Evolutionary conservation across 331 rosid genomes (phyloP).

Genomic region (Pyrus hybrid): DNA sequence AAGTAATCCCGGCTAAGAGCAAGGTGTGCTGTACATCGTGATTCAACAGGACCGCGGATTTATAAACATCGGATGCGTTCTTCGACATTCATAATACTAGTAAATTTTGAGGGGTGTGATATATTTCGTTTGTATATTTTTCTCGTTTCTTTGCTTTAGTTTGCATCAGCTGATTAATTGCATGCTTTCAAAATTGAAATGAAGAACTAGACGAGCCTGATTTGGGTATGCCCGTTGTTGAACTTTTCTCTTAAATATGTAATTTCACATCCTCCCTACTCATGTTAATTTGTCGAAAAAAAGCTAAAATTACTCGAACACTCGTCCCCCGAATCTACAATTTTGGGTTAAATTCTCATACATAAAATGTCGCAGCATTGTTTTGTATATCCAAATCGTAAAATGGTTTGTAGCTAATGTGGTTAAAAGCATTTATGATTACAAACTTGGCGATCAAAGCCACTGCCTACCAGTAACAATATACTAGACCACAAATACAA

Average conservation of each 20-base stretch:
- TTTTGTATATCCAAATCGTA: neutral
- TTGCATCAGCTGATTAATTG: neutral
- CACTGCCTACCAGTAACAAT: no score
- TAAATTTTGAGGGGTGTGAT: conserved; percentile 53
- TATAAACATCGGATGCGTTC: conserved; percentile 9
- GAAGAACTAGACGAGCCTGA: conserved; percentile 20
- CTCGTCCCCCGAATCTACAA: no score
- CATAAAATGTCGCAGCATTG: neutral
- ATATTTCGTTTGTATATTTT: conserved; percentile 32
- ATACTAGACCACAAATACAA: neutral
- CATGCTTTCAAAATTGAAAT: neutral
- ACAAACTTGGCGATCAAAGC: no score
- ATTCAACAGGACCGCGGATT: conserved; percentile 17
- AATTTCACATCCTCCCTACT: no score
- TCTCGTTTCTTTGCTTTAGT: conserved; percentile 19
- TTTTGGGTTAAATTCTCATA: no score
- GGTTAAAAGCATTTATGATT: neutral
- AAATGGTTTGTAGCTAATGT: neutral
- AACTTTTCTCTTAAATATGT: no score
- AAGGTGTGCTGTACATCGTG: conserved; percentile 61
- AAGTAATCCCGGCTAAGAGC: conserved; percentile 70
- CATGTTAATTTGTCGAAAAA: no score
- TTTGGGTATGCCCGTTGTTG: conserved; percentile 11
- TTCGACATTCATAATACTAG: conserved; percentile 17
- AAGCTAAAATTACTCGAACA: no score